phyloP scores from a whole-genome alignment of 2,329 filamentous ascomycete species.

The Penicillium sp. region DNA sequence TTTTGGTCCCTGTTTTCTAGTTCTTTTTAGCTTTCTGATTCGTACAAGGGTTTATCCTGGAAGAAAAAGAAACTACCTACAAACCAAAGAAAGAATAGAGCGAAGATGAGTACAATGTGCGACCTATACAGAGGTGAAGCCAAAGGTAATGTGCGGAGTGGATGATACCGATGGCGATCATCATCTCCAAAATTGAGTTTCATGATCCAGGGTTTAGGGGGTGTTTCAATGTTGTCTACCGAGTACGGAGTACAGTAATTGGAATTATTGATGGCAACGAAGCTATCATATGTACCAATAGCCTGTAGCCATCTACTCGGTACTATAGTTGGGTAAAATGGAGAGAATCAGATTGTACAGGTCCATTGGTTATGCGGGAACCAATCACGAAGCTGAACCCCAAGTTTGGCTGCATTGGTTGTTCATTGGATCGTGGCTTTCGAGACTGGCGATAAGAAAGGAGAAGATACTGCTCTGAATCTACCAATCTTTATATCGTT shows the following conservation, averaged over 20 bases:
- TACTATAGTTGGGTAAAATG: background rate
- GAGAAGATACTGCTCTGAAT: too few relatives aligned
- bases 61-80: background rate
- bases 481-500: too few relatives aligned
- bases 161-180: conserved; percentile 24
- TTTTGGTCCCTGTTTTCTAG: background rate
- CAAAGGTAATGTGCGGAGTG: conserved; percentile 9
- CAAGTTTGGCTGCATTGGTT: background rate
- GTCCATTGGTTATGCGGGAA: background rate
- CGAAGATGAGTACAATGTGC: background rate
- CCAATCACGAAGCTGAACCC: background rate
- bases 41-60: background rate
- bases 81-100: background rate
- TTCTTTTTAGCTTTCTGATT: background rate
- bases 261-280: background rate
- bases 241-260: background rate
- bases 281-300: background rate
- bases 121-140: background rate
- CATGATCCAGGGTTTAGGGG: conserved; percentile 8
- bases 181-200: conserved; percentile 14
- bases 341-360: background rate
- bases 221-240: too few relatives aligned
- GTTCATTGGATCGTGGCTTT: background rate
- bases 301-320: background rate
- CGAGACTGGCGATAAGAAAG: too few relatives aligned